Conservation (phyloP, 2,329 filamentous ascomycete genomes). For the Mycosphaerella sp. region DNA sequence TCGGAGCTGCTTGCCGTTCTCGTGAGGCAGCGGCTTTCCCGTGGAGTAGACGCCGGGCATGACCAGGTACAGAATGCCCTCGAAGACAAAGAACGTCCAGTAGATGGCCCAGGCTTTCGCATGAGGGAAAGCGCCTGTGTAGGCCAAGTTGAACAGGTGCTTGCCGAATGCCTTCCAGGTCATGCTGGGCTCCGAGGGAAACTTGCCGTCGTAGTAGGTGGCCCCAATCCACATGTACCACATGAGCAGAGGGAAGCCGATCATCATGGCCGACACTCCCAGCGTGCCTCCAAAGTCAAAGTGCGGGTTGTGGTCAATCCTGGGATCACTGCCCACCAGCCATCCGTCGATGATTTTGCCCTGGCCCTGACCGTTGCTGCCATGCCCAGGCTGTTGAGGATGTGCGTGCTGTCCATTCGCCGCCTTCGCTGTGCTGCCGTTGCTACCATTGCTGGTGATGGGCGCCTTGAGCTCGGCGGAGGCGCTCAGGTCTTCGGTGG, state of each 20-base stretch:
- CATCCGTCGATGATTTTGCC: constrained; percentile 37
- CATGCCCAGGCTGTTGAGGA: constrained; percentile 29
- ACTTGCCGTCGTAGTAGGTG: constrained; percentile 79
- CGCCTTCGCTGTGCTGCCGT: constrained; percentile 10
- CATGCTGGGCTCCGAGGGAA: constrained; percentile 51
- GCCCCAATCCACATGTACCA: constrained; percentile 99
- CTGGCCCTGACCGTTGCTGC: constrained; percentile 34
- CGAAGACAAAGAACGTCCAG: constrained; percentile 85
- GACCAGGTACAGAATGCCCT: constrained; percentile 73
- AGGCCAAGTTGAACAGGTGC: constrained; percentile 66
- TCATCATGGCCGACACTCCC: constrained; percentile 81
- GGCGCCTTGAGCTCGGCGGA: constrained; percentile 11
- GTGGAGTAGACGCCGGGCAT: constrained; percentile 83
- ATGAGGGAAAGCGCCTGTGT: constrained; percentile 77
- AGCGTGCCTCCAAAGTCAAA: constrained; percentile 81
- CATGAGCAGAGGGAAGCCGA: constrained; percentile 89
- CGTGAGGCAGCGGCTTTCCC: constrained; percentile 79
- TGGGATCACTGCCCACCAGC: constrained; percentile 35
- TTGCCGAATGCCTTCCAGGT: constrained; percentile 62
- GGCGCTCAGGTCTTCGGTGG: constrained; percentile 22
- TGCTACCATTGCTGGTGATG: constrained; percentile 3
- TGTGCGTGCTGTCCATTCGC: constrained; percentile 33
- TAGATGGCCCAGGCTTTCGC: constrained; percentile 84
- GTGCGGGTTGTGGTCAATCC: constrained; percentile 44
- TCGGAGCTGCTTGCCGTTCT: constrained; percentile 73